Percentiles rank a stretch among this genome's conserved stretches.
Evolutionary conservation across 495 filamentous ascomycete species (phyloP).

Genomic region (Daldinia decipiens): DNA sequence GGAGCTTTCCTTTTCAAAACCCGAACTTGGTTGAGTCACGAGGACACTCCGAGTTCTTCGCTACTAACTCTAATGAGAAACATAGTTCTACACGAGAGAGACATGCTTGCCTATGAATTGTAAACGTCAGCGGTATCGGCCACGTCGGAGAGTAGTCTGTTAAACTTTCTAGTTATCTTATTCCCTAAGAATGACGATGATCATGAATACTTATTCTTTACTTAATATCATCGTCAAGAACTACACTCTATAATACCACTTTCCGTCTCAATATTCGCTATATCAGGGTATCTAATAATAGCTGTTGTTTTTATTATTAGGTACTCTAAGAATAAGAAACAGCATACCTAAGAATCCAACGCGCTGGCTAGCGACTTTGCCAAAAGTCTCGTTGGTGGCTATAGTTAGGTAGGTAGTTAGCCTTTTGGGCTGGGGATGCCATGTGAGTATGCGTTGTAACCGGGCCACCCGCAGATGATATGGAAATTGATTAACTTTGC

Average conservation of each 20-base stretch:
- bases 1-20: neutral
- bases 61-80: neutral
- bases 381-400: neutral
- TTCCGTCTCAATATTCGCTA: neutral
- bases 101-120: neutral
- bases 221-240: neutral
- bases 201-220: neutral
- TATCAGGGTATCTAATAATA: neutral
- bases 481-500: neutral
- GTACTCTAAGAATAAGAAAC: neutral
- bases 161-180: neutral
- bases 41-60: neutral
- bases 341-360: neutral
- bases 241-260: neutral
- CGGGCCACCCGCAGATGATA: neutral
- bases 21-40: neutral
- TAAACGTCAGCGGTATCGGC: neutral
- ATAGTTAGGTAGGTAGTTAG: slow-evolving; percentile 4
- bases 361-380: neutral
- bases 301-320: neutral
- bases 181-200: neutral
- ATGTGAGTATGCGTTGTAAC: slow-evolving; percentile 4
- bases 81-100: neutral
- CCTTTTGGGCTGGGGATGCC: neutral
- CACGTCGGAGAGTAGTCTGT: neutral